Percentiles rank a stretch among this genome's conserved stretches.
Evolutionary conservation across 73 alveolate species (phyloP).

Genomic region (Tetrahymena thermophila): DNA sequence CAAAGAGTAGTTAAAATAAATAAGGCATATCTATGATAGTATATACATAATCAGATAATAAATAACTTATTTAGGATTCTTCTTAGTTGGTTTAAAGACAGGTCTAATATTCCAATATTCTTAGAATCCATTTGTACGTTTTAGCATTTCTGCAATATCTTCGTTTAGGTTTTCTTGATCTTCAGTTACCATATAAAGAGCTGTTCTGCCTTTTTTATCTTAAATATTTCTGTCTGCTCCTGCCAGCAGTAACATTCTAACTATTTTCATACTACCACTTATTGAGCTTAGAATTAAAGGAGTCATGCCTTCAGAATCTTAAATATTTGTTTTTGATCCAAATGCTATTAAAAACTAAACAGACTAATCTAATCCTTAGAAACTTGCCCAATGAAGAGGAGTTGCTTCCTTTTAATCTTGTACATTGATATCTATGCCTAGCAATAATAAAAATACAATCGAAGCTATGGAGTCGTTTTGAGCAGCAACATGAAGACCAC

Average conservation of each 20-base stretch:
- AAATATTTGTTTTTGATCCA: conserved; percentile 56
- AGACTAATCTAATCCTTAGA: conserved; percentile 67
- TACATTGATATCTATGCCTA: conserved; percentile 50
- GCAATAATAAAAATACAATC: conserved; percentile 51
- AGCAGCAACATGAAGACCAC: background rate
- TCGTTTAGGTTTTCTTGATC: conserved; percentile 30
- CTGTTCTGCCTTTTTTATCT: conserved; percentile 62
- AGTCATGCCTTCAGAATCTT: conserved; percentile 81
- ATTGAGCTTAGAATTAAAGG: conserved; percentile 85
- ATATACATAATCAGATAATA: background rate
- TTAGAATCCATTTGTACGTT: background rate
- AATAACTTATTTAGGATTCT: background rate
- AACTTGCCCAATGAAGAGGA: conserved; percentile 98
- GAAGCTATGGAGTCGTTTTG: conserved; percentile 9
- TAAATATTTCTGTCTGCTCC: conserved; percentile 69
- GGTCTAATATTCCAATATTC: conserved; percentile 28
- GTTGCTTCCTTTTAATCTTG: conserved; percentile 71
- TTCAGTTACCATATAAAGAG: conserved; percentile 54
- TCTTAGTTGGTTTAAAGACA: conserved; percentile 15
- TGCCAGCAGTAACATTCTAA: conserved; percentile 59
- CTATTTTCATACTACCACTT: conserved; percentile 69
- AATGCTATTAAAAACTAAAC: conserved; percentile 44
- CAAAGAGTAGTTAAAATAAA: background rate
- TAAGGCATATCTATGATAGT: background rate
- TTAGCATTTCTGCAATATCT: conserved; percentile 7